These are phyloP conservation scores for Marchantia paleacea DNA, from an alignment of 225 moss, liverwort and hornwort genomes.

Conservation along the genomic window DNA sequence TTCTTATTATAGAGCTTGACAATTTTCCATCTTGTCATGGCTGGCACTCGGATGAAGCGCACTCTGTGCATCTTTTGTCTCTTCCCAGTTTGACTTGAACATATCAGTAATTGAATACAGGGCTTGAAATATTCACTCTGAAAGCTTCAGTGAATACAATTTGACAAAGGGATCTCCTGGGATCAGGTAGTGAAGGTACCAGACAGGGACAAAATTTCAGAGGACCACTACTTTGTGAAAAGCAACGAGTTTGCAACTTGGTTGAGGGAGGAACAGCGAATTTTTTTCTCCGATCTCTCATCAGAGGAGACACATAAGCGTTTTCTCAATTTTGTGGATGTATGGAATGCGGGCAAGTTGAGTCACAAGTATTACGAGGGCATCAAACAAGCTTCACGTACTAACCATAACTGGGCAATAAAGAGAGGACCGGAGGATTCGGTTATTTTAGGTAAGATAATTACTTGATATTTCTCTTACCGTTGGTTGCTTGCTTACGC, in stretches of 20 bases:
- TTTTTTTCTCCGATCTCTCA: constrained; percentile 69
- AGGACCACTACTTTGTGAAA: constrained; percentile 77
- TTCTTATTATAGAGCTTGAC: too few species aligned
- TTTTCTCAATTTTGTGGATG: constrained; percentile 65
- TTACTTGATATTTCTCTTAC: neutral
- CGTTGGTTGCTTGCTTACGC: neutral
- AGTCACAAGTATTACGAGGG: constrained; percentile 82
- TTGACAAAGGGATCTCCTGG: constrained; percentile 27
- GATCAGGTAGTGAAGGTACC: constrained; percentile 33
- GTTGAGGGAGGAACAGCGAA: constrained; percentile 74
- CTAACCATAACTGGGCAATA: constrained; percentile 79
- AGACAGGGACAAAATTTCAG: constrained; percentile 53
- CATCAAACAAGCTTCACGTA: constrained; percentile 61
- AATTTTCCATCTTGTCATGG: too few species aligned
- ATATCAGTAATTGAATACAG: too few species aligned
- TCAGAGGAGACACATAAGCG: constrained; percentile 75
- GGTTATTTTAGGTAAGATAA: constrained; percentile 47
- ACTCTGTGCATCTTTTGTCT: neutral
- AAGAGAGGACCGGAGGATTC: constrained; percentile 58
- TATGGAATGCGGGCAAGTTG: constrained; percentile 74
- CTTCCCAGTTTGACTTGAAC: neutral
- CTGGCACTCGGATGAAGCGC: too few species aligned
- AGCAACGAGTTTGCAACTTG: constrained; percentile 82
- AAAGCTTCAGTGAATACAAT: neutral
- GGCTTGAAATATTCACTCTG: too few species aligned